phyloP scores from a whole-genome alignment of 1,139 yeast species.

The Ogataea hybrid region DNA sequence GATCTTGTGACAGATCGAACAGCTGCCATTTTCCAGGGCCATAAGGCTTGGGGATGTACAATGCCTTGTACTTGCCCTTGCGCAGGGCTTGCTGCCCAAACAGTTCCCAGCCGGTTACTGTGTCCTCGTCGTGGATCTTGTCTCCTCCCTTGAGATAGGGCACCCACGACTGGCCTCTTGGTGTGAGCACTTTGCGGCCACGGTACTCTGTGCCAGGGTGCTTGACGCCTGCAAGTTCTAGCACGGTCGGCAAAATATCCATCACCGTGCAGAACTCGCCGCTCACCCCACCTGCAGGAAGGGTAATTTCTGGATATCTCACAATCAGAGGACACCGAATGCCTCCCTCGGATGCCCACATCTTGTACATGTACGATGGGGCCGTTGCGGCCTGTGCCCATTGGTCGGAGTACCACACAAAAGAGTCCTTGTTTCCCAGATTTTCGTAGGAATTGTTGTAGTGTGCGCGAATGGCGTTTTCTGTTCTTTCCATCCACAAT shows the following conservation, averaged over 20 bases:
- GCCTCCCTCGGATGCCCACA: conserved; percentile 56
- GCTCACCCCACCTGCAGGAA: conserved; percentile 30
- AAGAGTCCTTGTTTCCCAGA: conserved; percentile 48
- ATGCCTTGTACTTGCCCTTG: conserved; percentile 48
- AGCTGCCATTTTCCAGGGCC: conserved; percentile 53
- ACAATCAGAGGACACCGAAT: conserved; percentile 52
- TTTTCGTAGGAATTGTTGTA: conserved; percentile 46
- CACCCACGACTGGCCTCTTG: conserved; percentile 45
- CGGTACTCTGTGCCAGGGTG: conserved; percentile 43
- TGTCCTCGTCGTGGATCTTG: conserved; percentile 42
- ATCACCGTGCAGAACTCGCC: conserved; percentile 51
- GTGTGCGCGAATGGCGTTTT: conserved; percentile 30
- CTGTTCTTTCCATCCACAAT: conserved; percentile 33
- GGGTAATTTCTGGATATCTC: conserved; percentile 34
- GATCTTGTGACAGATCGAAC: conserved; percentile 42
- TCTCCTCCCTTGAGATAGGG: conserved; percentile 32
- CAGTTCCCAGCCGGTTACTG: conserved; percentile 58
- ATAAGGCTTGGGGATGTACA: conserved; percentile 47
- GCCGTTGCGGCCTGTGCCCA: conserved; percentile 71
- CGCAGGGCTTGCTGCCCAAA: conserved; percentile 56
- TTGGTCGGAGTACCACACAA: conserved; percentile 52
- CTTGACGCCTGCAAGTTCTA: conserved; percentile 44
- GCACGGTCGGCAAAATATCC: conserved; percentile 55
- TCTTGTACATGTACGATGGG: conserved; percentile 50
- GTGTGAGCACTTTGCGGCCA: conserved; percentile 39